A percentile compares a stretch with the other conserved stretches of the same genome.
Evolutionary conservation across 1,139 yeast genomes (phyloP).

Genomic region (Oligophagozyma castellii): DNA sequence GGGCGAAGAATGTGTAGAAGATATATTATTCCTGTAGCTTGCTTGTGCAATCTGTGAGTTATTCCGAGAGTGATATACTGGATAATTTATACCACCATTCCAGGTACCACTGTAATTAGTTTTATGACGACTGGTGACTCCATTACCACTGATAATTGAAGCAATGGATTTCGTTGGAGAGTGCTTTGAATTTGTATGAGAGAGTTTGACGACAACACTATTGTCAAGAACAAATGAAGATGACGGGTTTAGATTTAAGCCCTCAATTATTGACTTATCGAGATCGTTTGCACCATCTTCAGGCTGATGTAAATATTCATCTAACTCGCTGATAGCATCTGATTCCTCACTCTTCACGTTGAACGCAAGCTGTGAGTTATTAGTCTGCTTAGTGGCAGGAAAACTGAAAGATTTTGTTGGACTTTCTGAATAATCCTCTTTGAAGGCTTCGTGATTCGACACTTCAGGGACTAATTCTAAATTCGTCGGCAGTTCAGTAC

Average conservation of each 20-base stretch:
- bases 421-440: too few species aligned
- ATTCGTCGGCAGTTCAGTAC: too few species aligned
- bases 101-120: too few species aligned
- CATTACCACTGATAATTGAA: conserved; percentile 17
- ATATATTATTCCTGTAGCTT: conserved; percentile 1
- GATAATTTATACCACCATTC: conserved; percentile 6
- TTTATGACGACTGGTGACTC: conserved; percentile 9
- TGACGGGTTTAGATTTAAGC: conserved; percentile 14
- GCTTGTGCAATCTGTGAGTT: conserved; percentile 11
- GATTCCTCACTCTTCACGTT: too few species aligned
- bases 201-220: conserved; percentile 6
- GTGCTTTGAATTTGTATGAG: conserved; percentile 12
- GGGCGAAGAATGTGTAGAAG: conserved; percentile 19
- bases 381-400: too few species aligned
- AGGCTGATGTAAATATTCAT: conserved; percentile 14
- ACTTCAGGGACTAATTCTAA: too few species aligned
- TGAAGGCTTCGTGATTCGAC: too few species aligned
- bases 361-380: too few species aligned
- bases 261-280: conserved; percentile 9
- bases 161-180: conserved; percentile 24
- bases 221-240: conserved; percentile 7
- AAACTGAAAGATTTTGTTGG: too few species aligned
- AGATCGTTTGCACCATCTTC: conserved; percentile 7
- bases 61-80: conserved; percentile 8
- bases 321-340: conserved; percentile 19